Conservation (phyloP, 805 yeast species). For the Cephaloascus fragrans region DNA sequence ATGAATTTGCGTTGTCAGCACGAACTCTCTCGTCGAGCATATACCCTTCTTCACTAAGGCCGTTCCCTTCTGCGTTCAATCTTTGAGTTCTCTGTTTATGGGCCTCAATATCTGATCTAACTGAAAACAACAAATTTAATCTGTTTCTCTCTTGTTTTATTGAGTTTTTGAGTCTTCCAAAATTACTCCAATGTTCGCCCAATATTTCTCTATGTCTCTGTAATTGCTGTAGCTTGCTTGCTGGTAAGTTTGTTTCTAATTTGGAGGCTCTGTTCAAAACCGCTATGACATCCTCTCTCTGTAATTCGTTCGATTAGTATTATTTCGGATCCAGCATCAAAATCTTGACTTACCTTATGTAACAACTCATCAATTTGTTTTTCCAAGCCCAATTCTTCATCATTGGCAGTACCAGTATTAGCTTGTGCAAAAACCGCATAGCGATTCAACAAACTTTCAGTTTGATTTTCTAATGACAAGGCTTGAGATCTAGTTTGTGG, state of each 20-base stretch:
- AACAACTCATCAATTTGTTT: slow-evolving; percentile 42
- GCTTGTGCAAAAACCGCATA: slow-evolving; percentile 47
- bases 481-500: slow-evolving; percentile 61
- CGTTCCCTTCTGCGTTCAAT: slow-evolving; percentile 9
- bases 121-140: slow-evolving; percentile 62
- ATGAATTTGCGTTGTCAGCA: slow-evolving; percentile 58
- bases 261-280: slow-evolving; percentile 47
- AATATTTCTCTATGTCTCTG: slow-evolving; percentile 73
- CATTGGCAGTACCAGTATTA: slow-evolving; percentile 35
- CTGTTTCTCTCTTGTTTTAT: slow-evolving; percentile 71
- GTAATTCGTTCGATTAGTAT: slow-evolving; percentile 15
- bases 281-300: slow-evolving; percentile 43
- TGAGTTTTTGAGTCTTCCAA: slow-evolving; percentile 43
- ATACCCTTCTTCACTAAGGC: slow-evolving; percentile 52
- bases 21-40: slow-evolving; percentile 69
- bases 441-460: slow-evolving; percentile 41
- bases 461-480: slow-evolving; percentile 60
- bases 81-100: slow-evolving; percentile 36
- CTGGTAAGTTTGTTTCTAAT: slow-evolving; percentile 44
- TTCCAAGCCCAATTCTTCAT: slow-evolving; percentile 36
- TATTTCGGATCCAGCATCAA: slow-evolving; percentile 10
- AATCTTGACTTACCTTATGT: slow-evolving; percentile 13
- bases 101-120: slow-evolving; percentile 69
- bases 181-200: slow-evolving; percentile 59
- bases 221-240: slow-evolving; percentile 72